Evolutionary conservation across 305 asterid species (phyloP).

Genomic region (Fraxinus velutina): DNA sequence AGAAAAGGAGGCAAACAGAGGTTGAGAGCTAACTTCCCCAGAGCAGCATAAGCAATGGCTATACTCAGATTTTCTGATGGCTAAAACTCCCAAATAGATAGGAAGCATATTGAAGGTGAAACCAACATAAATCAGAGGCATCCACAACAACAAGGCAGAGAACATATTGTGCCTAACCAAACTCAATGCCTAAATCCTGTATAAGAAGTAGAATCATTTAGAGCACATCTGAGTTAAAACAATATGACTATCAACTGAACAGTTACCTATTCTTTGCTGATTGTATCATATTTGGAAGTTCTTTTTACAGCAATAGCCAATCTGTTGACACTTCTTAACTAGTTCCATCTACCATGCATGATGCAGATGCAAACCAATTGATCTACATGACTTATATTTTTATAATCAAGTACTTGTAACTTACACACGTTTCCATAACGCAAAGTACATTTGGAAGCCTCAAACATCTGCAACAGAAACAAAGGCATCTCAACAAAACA

Average conservation of each 20-base stretch:
- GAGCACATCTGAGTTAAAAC: background rate
- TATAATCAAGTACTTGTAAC: conserved; percentile 33
- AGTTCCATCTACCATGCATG: background rate
- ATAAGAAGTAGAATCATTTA: background rate
- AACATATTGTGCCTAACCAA: background rate
- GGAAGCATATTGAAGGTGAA: background rate
- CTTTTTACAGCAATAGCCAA: background rate
- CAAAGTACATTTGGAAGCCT: conserved; percentile 74
- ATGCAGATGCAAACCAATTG: conserved; percentile 15
- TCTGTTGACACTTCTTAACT: background rate
- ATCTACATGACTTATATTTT: background rate
- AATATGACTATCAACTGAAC: background rate
- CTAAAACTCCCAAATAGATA: background rate
- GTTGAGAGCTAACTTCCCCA: background rate
- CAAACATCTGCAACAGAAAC: conserved; percentile 61
- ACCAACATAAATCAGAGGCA: conserved; percentile 11
- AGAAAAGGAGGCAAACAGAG: background rate
- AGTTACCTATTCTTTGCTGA: background rate
- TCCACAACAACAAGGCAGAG: background rate
- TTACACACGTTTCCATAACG: conserved; percentile 76
- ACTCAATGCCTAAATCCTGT: background rate
- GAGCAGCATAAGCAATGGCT: conserved; percentile 14
- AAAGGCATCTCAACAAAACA: conserved; percentile 20
- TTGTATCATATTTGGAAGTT: background rate
- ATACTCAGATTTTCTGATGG: background rate